A percentile compares a stretch with the other conserved stretches of the same genome.
These are phyloP conservation scores for Epichloe baconii DNA, from an alignment of 2,329 filamentous ascomycete genomes.

Conservation along the genomic window DNA sequence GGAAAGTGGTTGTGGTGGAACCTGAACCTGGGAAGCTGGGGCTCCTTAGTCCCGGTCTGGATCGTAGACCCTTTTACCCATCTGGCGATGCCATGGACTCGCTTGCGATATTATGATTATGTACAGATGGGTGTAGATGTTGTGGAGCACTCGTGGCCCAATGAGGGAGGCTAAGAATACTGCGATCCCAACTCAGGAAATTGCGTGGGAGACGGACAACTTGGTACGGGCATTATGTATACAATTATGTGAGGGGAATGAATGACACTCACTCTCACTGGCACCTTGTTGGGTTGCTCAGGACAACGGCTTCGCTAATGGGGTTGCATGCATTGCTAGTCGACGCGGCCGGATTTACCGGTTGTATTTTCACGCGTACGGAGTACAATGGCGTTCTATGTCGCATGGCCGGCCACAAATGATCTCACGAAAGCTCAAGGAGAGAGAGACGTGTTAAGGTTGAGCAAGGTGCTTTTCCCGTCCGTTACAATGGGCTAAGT, in stretches of 20 bases:
- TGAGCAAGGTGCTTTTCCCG: neutral
- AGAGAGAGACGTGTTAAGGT: too few relatives aligned
- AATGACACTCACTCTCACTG: too few relatives aligned
- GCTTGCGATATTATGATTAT: neutral
- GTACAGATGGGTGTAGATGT: too few relatives aligned
- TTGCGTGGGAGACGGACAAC: too few relatives aligned
- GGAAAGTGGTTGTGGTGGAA: neutral
- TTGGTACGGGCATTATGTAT: too few relatives aligned
- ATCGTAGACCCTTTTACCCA: neutral
- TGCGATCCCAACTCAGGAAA: too few relatives aligned
- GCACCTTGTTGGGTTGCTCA: too few relatives aligned
- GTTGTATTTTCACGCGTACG: neutral
- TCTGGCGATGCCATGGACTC: neutral
- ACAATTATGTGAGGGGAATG: too few relatives aligned
- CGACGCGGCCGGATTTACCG: neutral
- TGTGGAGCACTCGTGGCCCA: too few relatives aligned
- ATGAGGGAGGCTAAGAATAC: too few relatives aligned
- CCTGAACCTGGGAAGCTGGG: neutral
- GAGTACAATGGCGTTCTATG: neutral
- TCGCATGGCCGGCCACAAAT: neutral
- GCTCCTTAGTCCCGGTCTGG: neutral
- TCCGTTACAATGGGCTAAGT: neutral
- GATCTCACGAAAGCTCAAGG: neutral
- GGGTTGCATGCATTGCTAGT: neutral
- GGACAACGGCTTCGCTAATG: neutral